Evolutionary conservation across 2,329 filamentous ascomycete species (phyloP), one percentile per base, ranked within the genome.

Genomic region (Monilinia polystroma): DNA sequence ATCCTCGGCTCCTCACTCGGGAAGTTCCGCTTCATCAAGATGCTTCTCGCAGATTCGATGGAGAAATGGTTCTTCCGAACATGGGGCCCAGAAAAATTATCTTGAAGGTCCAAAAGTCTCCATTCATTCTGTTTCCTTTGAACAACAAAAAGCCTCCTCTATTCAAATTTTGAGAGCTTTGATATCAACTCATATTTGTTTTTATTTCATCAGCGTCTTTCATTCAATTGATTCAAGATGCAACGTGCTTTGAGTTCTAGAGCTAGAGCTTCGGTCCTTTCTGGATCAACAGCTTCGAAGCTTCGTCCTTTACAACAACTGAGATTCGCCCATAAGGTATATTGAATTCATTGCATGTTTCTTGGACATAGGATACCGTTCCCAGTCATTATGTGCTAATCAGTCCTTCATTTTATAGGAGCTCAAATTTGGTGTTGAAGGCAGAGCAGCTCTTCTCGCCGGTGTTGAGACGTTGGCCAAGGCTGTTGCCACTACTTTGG

Each of bases 341-440:
- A 83, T 73, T 29, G 45, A 35, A 6, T 51, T 20, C 10, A 38
- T 11, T 38, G 8, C 29, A 60, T 45, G 23, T 45, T 20, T 14
- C 56, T n/a, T 29, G 3, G 45, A 63, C 47, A 10, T 29, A 68
- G 64, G 49, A 69, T 70, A 69, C 68, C 0, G 26, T 10, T 51
- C n/a, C 8, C 23, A 20, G 38, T 18, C 14, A 23, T 3, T 20
- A 6, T n/a, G 23, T 47, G 29, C 56, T 54, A 68, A 62, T 38
- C 49, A 60, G 67, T 35, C 60, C 67, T 72, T 35, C 14, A 53
- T n/a, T 32, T 52, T 11, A n/a, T 20, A 97, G 93, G 95, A 99
- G 80, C 87, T 99, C 79, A 98, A 97, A 84, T 99, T 99, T 74
- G 95, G 95, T 77, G 94, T 98, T 72, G 95, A 99, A 80, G 95